Percentiles rank a stretch among this genome's conserved stretches.
Evolutionary conservation across 1,139 yeast species (phyloP).

Genomic region (Taiozyma sp.): DNA sequence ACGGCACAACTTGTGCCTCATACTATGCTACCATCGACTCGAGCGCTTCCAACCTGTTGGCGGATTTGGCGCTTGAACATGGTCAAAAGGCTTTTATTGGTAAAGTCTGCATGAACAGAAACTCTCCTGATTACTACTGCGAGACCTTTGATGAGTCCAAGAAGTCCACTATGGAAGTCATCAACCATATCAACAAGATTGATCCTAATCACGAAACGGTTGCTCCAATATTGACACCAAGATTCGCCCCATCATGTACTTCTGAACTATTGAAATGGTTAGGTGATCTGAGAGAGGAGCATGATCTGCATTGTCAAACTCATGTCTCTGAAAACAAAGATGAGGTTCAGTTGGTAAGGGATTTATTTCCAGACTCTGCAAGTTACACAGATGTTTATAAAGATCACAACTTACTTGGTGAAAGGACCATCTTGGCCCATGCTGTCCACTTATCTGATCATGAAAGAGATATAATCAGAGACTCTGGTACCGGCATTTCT

Average conservation of each 20-base stretch:
- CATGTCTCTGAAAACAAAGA: constrained; percentile 77
- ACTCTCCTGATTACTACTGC: constrained; percentile 63
- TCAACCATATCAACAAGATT: constrained; percentile 46
- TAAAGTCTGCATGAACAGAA: constrained; percentile 85
- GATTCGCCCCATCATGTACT: constrained; percentile 92
- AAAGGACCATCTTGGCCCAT: constrained; percentile 81
- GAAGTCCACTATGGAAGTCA: constrained; percentile 51
- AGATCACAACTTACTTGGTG: constrained; percentile 51
- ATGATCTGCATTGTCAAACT: constrained; percentile 74
- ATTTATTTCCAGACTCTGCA: constrained; percentile 65
- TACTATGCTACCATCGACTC: constrained; percentile 88
- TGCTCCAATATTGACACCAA: constrained; percentile 80
- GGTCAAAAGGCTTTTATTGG: constrained; percentile 94
- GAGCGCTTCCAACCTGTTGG: constrained; percentile 69
- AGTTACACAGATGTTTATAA: constrained; percentile 79
- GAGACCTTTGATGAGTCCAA: constrained; percentile 62
- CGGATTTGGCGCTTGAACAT: constrained; percentile 55
- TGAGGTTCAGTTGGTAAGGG: constrained; percentile 74
- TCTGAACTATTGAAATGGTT: constrained; percentile 55
- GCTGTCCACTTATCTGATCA: constrained; percentile 69
- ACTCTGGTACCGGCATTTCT: constrained; percentile 64
- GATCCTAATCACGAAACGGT: constrained; percentile 43
- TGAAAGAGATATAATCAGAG: constrained; percentile 56
- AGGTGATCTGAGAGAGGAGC: constrained; percentile 43
- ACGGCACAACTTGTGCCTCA: constrained; percentile 91